Evolutionary conservation across 768 basidiomycete species (phyloP), one percentile per base, ranked within the genome.

Genomic region (Russula vinacea): DNA sequence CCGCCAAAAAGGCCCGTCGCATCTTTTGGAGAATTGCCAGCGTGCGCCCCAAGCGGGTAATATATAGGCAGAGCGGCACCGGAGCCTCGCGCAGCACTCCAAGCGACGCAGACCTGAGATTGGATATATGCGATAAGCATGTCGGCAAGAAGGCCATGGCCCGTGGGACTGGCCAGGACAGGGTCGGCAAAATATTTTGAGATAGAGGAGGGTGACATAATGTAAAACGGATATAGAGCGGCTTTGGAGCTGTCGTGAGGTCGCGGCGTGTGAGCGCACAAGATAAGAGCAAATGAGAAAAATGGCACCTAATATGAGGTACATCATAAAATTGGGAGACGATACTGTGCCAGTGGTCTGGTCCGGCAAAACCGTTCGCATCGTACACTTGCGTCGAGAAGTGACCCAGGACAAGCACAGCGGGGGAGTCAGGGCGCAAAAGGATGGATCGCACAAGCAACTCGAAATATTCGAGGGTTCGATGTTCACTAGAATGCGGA

Each of bases 241-340:
- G 93, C 83, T 75, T 96, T 96, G 65, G 85, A 83, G 74, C 88
- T 91, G 69, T 49, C 3, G 39, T 32, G n/a, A 40, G 54, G 22
- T 9, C 35, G n/a, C 24, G 10, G 14, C 44, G 40, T 13, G 39
- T 51, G 44, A 58, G 54, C 29, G 37, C 26, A 58, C 33, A 51
- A n/a, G 42, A 0, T 8, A n/a, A 51, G 33, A 0, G 24, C 13
- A 17, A 29, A 4, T 33, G 14, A 37, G 9, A 29, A 37, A 44
- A 29, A 40, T 66, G 78, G 47, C 52, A 84, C 86, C 83, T 85
- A 70, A 99, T 79, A 73, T 98, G 92, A 0, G 96, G 95, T 32
- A 98, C 85, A 73, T 99, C 97, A 78, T 99, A 99, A 78, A 94
- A 98, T 72, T 95, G 94, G 1, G 97, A 92, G 1, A 98, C 94